Evolutionary conservation across 805 yeast genomes (phyloP), one percentile per base, ranked within the genome.

Genomic region (Isabelozyma heimii): DNA sequence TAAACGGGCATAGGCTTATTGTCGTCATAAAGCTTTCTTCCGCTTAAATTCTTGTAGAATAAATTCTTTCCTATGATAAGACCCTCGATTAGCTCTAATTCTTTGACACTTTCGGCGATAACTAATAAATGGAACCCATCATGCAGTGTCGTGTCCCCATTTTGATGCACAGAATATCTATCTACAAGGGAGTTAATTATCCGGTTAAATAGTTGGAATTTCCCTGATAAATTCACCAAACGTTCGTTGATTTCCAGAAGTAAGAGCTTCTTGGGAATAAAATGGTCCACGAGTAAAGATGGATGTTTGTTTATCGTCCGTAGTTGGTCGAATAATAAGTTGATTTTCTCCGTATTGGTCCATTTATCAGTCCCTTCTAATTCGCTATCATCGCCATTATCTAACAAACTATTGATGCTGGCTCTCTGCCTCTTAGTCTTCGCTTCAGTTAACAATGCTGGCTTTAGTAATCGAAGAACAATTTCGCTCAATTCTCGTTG

Each of bases 21-120:
- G 39, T 70, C 76, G 33, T 79, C 82, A 53, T 75, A 79, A 20
- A 85, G 64, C 15, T 85, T 79, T 0, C 82, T 74, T 13, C 89
- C 89, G 20, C 90, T 81, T 56, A 85, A 79, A 55, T 96, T 79
- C 51, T 77, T 77, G 59, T 87, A 86, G 52, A 78, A 76, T 37
- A 89, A 65, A 37, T 72, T 72, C 57, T 88, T 82, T 2, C 97
- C 97, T n/a, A 87, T 71, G 12, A 90, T 60, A 42, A 86, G 73
- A 0, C 91, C 87, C 63, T 91, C 97, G 6, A 91, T 74, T 42
- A 91, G 68, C 60, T 91, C 95, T 52, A 87, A 62, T 59, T 87
- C 94, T 59, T 85, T 84, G 17, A 84, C 75, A 56, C 75, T 79
- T 37, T 79, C 76, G 0, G 90, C 85, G 3, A 84, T 78, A 9